A percentile compares a stretch with the other conserved stretches of the same genome.
Evolutionary conservation across 345 rosid species (phyloP).

Genomic region (Litchi chinensis): DNA sequence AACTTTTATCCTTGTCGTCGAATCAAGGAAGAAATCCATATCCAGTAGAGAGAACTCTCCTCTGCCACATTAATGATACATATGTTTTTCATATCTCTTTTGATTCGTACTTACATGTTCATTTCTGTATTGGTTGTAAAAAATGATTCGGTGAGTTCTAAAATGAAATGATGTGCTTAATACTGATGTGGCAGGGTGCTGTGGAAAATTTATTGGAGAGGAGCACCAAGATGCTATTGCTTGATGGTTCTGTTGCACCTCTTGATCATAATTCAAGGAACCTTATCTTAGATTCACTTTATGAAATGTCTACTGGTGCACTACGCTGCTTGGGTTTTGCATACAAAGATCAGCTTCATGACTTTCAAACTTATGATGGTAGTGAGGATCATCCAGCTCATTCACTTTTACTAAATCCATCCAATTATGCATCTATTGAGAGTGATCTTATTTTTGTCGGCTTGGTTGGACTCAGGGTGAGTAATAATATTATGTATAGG

Average conservation of each 20-base stretch:
- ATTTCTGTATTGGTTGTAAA: not conserved
- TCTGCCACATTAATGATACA: not conserved
- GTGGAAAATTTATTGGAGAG: constrained; percentile 75
- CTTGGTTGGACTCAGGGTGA: constrained; percentile 68
- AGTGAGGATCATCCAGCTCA: constrained; percentile 73
- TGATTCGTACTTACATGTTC: not conserved
- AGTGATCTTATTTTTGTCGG: constrained; percentile 61
- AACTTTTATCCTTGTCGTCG: not conserved
- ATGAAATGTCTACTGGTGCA: constrained; percentile 57
- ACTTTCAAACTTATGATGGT: constrained; percentile 64
- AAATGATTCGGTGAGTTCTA: not conserved
- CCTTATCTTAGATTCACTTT: constrained; percentile 46
- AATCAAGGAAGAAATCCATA: not conserved
- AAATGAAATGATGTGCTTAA: constrained; percentile 17
- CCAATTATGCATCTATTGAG: constrained; percentile 66
- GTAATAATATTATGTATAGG: constrained; percentile 11
- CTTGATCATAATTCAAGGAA: constrained; percentile 47
- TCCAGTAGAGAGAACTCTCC: not conserved
- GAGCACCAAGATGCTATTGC: constrained; percentile 62
- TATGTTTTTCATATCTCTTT: not conserved
- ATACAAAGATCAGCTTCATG: constrained; percentile 55
- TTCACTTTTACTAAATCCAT: constrained; percentile 51
- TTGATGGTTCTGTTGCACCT: constrained; percentile 59
- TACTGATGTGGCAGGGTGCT: constrained; percentile 57
- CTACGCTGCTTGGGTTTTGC: constrained; percentile 77